Evolutionary conservation across 1,284 basidiomycete genomes (phyloP).

Genomic region (Naganishia sp.): DNA sequence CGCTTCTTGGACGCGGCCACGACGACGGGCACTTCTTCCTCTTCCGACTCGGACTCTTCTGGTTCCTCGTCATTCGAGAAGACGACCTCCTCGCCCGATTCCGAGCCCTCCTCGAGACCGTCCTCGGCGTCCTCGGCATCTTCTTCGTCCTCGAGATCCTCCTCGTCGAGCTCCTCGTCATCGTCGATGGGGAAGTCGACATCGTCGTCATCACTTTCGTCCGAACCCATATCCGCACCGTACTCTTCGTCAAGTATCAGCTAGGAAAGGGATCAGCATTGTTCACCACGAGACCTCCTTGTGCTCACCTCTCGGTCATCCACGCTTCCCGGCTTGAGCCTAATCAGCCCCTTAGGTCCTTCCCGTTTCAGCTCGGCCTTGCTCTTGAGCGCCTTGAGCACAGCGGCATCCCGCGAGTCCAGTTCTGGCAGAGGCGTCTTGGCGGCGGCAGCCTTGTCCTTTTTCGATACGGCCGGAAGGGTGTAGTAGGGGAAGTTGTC

Average conservation of each 20-base stretch:
- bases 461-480: conserved; percentile 57
- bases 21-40: conserved; percentile 44
- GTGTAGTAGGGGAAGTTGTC: conserved; percentile 80
- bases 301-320: conserved; percentile 60
- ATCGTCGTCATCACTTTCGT: conserved; percentile 38
- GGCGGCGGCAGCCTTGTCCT: conserved; percentile 40
- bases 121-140: conserved; percentile 43
- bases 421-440: conserved; percentile 36
- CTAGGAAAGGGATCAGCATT: conserved; percentile 32
- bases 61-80: conserved; percentile 50
- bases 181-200: conserved; percentile 39
- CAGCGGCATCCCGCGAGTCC: conserved; percentile 49
- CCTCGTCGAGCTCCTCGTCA: conserved; percentile 40
- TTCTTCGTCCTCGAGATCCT: conserved; percentile 38
- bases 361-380: conserved; percentile 60
- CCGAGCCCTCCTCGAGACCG: conserved; percentile 40
- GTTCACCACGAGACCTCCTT: neutral
- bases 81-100: conserved; percentile 50
- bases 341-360: conserved; percentile 58
- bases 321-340: conserved; percentile 58
- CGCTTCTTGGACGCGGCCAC: conserved; percentile 39
- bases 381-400: conserved; percentile 65
- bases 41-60: conserved; percentile 37
- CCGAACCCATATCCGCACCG: conserved; percentile 47
- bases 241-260: conserved; percentile 63